A percentile compares a stretch with the other conserved stretches of the same genome.
Conservation (phyloP, 139 green algal species). For the Eudorina sp. region DNA sequence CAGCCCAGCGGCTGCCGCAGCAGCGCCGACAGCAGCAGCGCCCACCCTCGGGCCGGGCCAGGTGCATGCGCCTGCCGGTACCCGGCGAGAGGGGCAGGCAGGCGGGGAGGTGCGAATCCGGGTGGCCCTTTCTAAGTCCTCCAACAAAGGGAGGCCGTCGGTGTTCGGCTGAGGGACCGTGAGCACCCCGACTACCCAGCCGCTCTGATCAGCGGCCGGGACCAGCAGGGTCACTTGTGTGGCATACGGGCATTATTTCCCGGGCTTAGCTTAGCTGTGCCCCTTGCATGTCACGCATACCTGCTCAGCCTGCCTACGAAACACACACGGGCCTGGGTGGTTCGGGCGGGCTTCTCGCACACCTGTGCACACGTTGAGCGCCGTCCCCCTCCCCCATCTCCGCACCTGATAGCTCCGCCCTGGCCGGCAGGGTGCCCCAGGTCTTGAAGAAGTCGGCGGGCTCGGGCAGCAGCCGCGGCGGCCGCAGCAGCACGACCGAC, state of each 20-base stretch:
- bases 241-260: too few species aligned
- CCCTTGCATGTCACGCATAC: too few species aligned
- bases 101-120: neutral
- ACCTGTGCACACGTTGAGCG: neutral
- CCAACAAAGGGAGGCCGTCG: too few species aligned
- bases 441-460: constrained; percentile 50
- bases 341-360: neutral
- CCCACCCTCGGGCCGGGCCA: constrained; percentile 64
- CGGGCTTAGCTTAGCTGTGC: too few species aligned
- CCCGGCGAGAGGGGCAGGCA: neutral
- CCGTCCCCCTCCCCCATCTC: neutral
- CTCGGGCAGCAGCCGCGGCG: neutral
- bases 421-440: constrained; percentile 48
- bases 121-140: too few species aligned
- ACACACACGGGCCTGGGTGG: neutral
- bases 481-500: neutral
- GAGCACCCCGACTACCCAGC: neutral
- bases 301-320: neutral
- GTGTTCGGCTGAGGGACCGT: too few species aligned
- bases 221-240: too few species aligned
- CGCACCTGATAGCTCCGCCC: constrained; percentile 60
- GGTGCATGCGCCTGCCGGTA: constrained; percentile 48
- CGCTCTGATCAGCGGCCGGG: neutral
- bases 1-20: constrained; percentile 60
- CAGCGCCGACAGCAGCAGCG: constrained; percentile 65